Conservation (phyloP, 176 grass and related monocot species). For the Raddia distichophylla region DNA sequence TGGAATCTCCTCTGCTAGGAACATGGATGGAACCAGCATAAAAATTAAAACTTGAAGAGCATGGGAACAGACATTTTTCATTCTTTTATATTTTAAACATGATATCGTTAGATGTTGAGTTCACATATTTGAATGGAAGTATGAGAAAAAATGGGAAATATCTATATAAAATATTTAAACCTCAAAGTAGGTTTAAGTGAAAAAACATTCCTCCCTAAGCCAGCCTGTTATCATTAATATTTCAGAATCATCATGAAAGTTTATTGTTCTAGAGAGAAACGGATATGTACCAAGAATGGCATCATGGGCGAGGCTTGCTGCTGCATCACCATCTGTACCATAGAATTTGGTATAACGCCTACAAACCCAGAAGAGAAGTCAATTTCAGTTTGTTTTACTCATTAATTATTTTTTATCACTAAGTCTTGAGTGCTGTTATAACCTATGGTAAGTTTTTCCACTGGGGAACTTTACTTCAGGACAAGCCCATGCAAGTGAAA, state of each 20-base stretch:
- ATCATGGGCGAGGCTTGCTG: slow-evolving; percentile 77
- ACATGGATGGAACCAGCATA: background rate
- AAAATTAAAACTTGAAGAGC: slow-evolving; percentile 16
- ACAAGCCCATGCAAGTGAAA: slow-evolving; percentile 96
- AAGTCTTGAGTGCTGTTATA: slow-evolving; percentile 11
- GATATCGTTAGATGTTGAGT: slow-evolving; percentile 1
- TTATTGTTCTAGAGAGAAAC: background rate
- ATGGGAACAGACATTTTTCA: background rate
- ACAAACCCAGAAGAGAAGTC: slow-evolving; percentile 28
- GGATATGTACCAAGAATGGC: slow-evolving; percentile 70
- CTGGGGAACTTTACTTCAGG: slow-evolving; percentile 96
- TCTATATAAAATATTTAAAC: background rate
- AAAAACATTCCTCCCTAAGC: background rate
- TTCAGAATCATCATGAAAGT: slow-evolving; percentile 4
- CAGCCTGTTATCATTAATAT: background rate
- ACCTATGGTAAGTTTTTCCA: slow-evolving; percentile 97
- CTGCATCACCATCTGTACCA: slow-evolving; percentile 81
- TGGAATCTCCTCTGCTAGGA: slow-evolving; percentile 12
- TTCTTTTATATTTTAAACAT: slow-evolving; percentile 19
- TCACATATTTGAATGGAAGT: background rate
- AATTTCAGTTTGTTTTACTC: slow-evolving; percentile 23
- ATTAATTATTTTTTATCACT: slow-evolving; percentile 18
- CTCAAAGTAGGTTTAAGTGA: background rate
- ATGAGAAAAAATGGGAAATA: background rate
- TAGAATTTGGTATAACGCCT: slow-evolving; percentile 97